phyloP scores from a whole-genome alignment of 2,329 filamentous ascomycete genomes.

The Aspergillus pseudonomiae region DNA sequence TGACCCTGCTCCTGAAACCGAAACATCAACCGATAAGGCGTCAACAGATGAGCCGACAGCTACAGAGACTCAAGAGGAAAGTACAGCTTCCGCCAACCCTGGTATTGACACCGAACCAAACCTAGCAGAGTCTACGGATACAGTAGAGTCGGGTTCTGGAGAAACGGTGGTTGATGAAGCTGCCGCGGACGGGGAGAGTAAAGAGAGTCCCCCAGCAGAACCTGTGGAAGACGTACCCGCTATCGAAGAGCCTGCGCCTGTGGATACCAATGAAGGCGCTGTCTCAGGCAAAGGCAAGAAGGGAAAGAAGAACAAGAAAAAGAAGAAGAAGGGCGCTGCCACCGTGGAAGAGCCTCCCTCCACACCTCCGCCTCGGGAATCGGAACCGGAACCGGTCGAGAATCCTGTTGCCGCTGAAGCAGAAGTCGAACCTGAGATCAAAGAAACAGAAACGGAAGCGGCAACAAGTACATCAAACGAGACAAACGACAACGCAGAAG shows the following conservation, averaged over 20 bases:
- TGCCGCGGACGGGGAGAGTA: not conserved
- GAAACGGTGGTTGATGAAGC: conserved; percentile 8
- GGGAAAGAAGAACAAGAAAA: conserved; percentile 35
- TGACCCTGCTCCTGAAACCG: conserved; percentile 12
- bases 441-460: not conserved
- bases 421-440: conserved; percentile 17
- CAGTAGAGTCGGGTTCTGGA: conserved; percentile 18
- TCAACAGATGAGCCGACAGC: conserved; percentile 12
- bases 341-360: conserved; percentile 38
- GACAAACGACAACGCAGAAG: conserved; percentile 15
- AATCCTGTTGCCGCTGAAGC: conserved; percentile 8
- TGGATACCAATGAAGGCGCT: conserved; percentile 3
- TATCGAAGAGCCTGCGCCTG: conserved; percentile 2
- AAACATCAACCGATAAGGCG: conserved; percentile 13
- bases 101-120: not conserved
- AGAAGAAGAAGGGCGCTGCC: conserved; percentile 27
- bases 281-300: conserved; percentile 15
- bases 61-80: not conserved
- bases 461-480: conserved; percentile 14
- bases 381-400: conserved; percentile 15
- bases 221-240: conserved; percentile 11
- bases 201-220: conserved; percentile 16
- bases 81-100: not conserved
- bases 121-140: not conserved
- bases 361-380: conserved; percentile 36